Evolutionary conservation across 495 filamentous ascomycete species (phyloP).

Genomic region (Xylaria venustula): DNA sequence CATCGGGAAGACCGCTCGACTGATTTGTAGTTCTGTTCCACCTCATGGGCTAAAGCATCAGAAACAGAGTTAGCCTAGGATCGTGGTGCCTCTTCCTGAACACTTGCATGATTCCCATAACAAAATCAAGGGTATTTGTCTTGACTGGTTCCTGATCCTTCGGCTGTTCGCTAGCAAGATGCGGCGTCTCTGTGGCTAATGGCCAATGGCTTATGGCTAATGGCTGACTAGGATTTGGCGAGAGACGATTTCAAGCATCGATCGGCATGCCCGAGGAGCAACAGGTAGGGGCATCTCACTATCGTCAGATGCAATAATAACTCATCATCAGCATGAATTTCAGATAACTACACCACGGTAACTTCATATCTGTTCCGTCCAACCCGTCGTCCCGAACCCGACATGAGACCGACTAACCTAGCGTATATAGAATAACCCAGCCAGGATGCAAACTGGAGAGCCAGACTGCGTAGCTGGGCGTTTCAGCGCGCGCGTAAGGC

Average conservation of each 20-base stretch:
- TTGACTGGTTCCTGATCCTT: constrained; percentile 4
- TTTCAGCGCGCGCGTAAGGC: no score
- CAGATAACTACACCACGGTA: neutral
- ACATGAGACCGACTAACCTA: neutral
- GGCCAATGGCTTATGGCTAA: constrained; percentile 10
- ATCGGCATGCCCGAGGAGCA: neutral
- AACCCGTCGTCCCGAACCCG: neutral
- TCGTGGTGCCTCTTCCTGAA: neutral
- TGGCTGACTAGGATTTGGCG: neutral
- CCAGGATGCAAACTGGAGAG: no score
- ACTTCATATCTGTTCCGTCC: neutral
- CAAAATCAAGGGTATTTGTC: neutral
- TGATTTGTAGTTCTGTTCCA: constrained; percentile 2
- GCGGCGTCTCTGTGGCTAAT: constrained; percentile 8
- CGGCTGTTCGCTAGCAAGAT: neutral
- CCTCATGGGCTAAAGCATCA: neutral
- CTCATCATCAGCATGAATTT: constrained; percentile 1
- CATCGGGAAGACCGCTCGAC: constrained; percentile 8
- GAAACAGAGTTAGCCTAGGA: neutral
- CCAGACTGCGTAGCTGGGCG: no score
- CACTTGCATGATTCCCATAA: neutral
- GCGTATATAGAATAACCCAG: neutral
- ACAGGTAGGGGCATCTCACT: neutral
- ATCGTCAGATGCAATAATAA: neutral
- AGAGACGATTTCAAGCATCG: neutral